A percentile compares a stretch with the other conserved stretches of the same genome.
phyloP scores from a whole-genome alignment of 441 rosid genomes.

The Lepidium campestre region DNA sequence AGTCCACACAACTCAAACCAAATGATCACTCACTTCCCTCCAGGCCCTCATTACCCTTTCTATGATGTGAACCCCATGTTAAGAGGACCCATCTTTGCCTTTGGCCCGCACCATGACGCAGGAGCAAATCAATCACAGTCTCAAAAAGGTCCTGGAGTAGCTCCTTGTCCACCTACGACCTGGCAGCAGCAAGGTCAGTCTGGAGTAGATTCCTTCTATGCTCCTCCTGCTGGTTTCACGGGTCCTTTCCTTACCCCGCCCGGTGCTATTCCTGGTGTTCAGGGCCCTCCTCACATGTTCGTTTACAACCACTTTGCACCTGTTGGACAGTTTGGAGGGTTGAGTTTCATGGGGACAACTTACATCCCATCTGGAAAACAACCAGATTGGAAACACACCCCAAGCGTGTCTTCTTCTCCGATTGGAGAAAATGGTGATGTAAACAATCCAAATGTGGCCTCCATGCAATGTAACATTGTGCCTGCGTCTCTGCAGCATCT shows the following conservation, averaged over 20 bases:
- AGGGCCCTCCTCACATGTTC: conserved; percentile 94
- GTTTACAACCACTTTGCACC: conserved; percentile 98
- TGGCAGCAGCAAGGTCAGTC: conserved; percentile 84
- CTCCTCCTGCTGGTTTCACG: conserved; percentile 78
- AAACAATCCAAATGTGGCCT: conserved; percentile 47
- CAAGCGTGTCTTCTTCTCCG: conserved; percentile 48
- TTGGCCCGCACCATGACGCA: conserved; percentile 84
- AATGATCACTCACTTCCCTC: conserved; percentile 84
- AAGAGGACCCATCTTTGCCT: conserved; percentile 82
- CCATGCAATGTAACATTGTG: conserved; percentile 60
- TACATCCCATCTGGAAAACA: conserved; percentile 93
- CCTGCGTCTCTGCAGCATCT: conserved; percentile 77
- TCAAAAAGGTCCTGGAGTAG: conserved; percentile 63
- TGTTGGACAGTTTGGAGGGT: conserved; percentile 94
- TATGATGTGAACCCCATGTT: conserved; percentile 91
- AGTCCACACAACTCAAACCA: conserved; percentile 79
- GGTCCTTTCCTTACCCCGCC: conserved; percentile 88
- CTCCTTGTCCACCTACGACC: conserved; percentile 59
- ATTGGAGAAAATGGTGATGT: conserved; percentile 62
- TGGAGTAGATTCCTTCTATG: conserved; percentile 90
- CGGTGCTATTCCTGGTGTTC: conserved; percentile 84
- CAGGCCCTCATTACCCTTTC: conserved; percentile 83
- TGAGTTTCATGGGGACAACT: conserved; percentile 97
- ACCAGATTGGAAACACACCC: conserved; percentile 93
- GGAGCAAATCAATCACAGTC: conserved; percentile 58